These are phyloP conservation scores for Xylaria sp. DNA, from an alignment of 2,329 filamentous ascomycete species.

Conservation along the genomic window DNA sequence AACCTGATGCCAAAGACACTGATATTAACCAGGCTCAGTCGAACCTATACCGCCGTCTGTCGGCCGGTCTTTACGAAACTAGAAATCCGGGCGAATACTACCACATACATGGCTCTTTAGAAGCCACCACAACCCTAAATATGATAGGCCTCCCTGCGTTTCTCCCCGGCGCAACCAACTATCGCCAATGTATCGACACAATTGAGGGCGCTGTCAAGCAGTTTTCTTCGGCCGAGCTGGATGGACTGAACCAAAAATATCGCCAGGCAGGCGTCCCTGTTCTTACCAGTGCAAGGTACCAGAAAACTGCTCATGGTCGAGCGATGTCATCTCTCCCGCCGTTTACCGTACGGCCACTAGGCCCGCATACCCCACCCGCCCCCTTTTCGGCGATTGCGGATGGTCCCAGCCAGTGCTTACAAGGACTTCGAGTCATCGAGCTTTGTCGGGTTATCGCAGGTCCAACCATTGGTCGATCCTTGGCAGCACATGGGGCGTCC, in stretches of 20 bases:
- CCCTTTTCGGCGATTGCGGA: conserved; percentile 41
- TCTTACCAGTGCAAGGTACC: conserved; percentile 62
- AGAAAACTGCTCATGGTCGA: conserved; percentile 56
- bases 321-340: conserved; percentile 45
- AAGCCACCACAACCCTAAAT: conserved; percentile 68
- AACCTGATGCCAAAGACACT: conserved; percentile 56
- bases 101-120: conserved; percentile 75
- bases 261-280: conserved; percentile 64
- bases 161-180: conserved; percentile 62
- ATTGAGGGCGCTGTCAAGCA: conserved; percentile 63
- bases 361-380: conserved; percentile 51
- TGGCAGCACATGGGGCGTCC: conserved; percentile 76
- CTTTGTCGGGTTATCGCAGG: conserved; percentile 76
- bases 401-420: conserved; percentile 43
- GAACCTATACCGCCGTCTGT: conserved; percentile 70
- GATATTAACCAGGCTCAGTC: conserved; percentile 73
- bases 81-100: conserved; percentile 69
- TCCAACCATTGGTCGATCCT: conserved; percentile 69
- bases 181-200: conserved; percentile 58
- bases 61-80: conserved; percentile 72
- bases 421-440: conserved; percentile 73
- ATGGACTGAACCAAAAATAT: conserved; percentile 57
- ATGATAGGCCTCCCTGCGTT: conserved; percentile 71
- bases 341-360: conserved; percentile 54
- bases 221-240: conserved; percentile 59